These are phyloP conservation scores for Mycena filopes DNA, from an alignment of 768 basidiomycete species.

Conservation along the genomic window DNA sequence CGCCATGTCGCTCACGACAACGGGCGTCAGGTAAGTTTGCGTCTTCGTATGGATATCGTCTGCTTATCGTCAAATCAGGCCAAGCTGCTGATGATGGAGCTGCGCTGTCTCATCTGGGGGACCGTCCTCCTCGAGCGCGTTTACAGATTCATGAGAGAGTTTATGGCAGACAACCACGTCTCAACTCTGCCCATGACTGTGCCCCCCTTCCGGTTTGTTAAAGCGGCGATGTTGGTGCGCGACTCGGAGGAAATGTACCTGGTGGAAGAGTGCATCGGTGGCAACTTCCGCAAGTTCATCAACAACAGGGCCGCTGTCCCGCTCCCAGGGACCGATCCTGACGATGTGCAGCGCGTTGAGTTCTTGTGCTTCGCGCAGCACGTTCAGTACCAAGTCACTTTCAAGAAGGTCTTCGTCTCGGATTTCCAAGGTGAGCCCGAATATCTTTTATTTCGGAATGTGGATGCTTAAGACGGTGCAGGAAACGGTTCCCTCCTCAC, in stretches of 20 bases:
- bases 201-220: background rate
- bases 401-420: slow-evolving; percentile 37
- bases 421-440: slow-evolving; percentile 38
- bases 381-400: slow-evolving; percentile 36
- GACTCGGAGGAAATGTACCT: slow-evolving; percentile 6
- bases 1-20: background rate
- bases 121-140: background rate
- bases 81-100: too few relatives aligned
- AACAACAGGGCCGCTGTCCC: slow-evolving; percentile 36
- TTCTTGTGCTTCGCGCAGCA: slow-evolving; percentile 40
- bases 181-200: background rate
- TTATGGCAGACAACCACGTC: background rate
- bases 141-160: background rate
- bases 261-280: slow-evolving; percentile 32
- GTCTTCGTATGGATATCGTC: background rate
- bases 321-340: background rate
- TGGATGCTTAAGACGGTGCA: background rate
- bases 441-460: background rate
- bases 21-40: background rate
- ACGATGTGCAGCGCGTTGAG: slow-evolving; percentile 23
- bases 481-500: slow-evolving; percentile 32
- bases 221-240: background rate
- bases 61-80: too few relatives aligned
- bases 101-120: too few relatives aligned
- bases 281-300: slow-evolving; percentile 38